Conservation (phyloP, 2,329 filamentous ascomycete species). For the Aureobasidium mangrovei region DNA sequence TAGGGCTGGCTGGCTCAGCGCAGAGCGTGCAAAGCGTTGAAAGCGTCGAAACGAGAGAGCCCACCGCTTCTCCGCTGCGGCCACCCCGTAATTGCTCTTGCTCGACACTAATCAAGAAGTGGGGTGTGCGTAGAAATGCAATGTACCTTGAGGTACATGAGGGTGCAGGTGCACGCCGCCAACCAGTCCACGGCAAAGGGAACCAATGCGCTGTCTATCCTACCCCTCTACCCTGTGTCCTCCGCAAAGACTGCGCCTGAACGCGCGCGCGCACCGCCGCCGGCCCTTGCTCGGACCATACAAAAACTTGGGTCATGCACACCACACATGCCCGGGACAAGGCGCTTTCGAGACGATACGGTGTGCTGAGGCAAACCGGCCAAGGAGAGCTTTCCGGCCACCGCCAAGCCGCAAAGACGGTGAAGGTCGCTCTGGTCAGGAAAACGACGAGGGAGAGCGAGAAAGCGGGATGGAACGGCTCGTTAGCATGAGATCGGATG, state of each 20-base stretch:
- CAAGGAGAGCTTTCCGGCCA: constrained; percentile 9
- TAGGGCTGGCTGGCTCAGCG: no score
- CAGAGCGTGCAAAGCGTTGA: no score
- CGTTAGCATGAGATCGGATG: constrained; percentile 6
- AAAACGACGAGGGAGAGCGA: constrained; percentile 3
- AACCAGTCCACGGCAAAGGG: constrained; percentile 6
- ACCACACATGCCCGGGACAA: constrained; percentile 6
- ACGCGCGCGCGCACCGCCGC: neutral
- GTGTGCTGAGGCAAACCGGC: neutral
- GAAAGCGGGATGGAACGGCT: constrained; percentile 7
- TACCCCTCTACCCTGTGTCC: neutral
- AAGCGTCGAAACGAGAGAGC: neutral
- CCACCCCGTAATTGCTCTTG: no score
- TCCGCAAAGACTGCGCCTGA: constrained; percentile 2
- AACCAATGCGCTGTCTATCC: neutral
- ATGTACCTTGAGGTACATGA: constrained; percentile 4
- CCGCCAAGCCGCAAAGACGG: constrained; percentile 12
- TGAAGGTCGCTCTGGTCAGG: neutral
- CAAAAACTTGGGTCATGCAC: constrained; percentile 5
- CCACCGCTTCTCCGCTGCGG: no score
- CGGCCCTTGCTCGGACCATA: neutral
- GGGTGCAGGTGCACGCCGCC: constrained; percentile 6
- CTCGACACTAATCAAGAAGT: constrained; percentile 6
- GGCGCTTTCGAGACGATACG: constrained; percentile 7
- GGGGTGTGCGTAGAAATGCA: constrained; percentile 7